Percentiles rank a stretch among this genome's conserved stretches.
phyloP scores from a whole-genome alignment of 306 rosid genomes.

The Dryas alaskensis region DNA sequence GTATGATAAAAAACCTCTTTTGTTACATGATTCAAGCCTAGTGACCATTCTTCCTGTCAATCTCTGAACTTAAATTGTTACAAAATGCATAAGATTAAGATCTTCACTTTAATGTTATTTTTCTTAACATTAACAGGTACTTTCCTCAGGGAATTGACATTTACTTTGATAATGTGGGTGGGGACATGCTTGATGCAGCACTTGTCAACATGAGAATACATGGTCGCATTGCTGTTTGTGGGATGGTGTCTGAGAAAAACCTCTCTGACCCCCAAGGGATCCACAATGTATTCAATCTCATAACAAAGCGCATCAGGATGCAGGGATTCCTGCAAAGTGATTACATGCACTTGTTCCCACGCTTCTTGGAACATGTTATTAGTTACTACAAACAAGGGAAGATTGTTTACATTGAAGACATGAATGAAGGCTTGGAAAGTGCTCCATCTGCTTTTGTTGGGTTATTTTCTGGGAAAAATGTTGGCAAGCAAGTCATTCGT shows the following conservation, averaged over 20 bases:
- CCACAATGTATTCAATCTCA: constrained; percentile 33
- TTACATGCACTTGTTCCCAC: constrained; percentile 35
- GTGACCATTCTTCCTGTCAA: too few relatives aligned
- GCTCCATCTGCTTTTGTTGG: constrained; percentile 50
- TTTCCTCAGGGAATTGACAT: constrained; percentile 56
- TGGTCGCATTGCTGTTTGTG: constrained; percentile 51
- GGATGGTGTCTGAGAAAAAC: constrained; percentile 47
- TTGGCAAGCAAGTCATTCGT: constrained; percentile 48
- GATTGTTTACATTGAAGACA: constrained; percentile 51
- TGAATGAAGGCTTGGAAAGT: constrained; percentile 46
- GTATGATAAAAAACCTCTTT: background rate
- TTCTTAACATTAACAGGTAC: constrained; percentile 26
- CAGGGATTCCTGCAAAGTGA: constrained; percentile 45
- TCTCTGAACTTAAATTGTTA: too few relatives aligned
- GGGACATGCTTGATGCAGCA: constrained; percentile 53
- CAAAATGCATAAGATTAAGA: too few relatives aligned
- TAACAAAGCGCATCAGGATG: constrained; percentile 38
- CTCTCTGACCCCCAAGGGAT: constrained; percentile 34
- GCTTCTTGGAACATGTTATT: constrained; percentile 37
- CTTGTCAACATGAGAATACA: constrained; percentile 44
- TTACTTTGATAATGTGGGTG: constrained; percentile 60
- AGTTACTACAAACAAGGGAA: constrained; percentile 39
- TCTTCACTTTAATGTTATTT: too few relatives aligned
- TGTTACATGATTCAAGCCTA: background rate
- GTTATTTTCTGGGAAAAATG: constrained; percentile 41